Evolutionary conservation across 1,284 basidiomycete species (phyloP).

Genomic region (Ustilago lituana): DNA sequence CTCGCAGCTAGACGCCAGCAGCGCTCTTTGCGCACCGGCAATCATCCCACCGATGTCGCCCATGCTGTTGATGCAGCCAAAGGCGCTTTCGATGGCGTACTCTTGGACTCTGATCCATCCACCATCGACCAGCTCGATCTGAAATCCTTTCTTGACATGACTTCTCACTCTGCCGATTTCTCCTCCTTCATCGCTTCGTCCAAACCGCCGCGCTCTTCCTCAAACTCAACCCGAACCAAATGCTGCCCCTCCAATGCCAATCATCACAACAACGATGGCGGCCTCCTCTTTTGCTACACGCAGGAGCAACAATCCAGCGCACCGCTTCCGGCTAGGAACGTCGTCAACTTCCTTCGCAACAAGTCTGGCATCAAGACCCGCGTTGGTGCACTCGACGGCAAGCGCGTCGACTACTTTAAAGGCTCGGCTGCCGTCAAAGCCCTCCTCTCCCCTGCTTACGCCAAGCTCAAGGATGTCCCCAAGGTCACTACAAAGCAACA

Average conservation of each 20-base stretch:
- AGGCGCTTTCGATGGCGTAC: neutral
- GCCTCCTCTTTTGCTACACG: neutral
- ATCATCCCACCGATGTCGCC: neutral
- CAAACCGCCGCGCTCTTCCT: neutral
- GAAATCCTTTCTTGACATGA: constrained; percentile 32
- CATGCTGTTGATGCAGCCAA: neutral
- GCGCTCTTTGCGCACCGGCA: neutral
- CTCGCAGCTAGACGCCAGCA: neutral
- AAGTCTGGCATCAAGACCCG: constrained; percentile 84
- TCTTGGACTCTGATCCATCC: constrained; percentile 8
- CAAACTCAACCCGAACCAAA: no score
- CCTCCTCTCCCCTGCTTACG: constrained; percentile 86
- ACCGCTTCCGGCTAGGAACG: constrained; percentile 49
- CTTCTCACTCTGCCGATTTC: constrained; percentile 23
- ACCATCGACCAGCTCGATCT: constrained; percentile 17
- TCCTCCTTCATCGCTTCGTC: constrained; percentile 1
- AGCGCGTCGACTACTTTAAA: constrained; percentile 97
- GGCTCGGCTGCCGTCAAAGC: constrained; percentile 79
- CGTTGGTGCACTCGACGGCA: constrained; percentile 89
- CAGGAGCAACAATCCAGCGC: constrained; percentile 64
- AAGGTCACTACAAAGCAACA: constrained; percentile 76
- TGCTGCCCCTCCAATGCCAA: no score
- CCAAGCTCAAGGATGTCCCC: constrained; percentile 80
- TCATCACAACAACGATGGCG: neutral
- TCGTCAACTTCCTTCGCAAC: constrained; percentile 64